phyloP scores from a whole-genome alignment of 148 eudicot genomes.

The Oxyria digyna region DNA sequence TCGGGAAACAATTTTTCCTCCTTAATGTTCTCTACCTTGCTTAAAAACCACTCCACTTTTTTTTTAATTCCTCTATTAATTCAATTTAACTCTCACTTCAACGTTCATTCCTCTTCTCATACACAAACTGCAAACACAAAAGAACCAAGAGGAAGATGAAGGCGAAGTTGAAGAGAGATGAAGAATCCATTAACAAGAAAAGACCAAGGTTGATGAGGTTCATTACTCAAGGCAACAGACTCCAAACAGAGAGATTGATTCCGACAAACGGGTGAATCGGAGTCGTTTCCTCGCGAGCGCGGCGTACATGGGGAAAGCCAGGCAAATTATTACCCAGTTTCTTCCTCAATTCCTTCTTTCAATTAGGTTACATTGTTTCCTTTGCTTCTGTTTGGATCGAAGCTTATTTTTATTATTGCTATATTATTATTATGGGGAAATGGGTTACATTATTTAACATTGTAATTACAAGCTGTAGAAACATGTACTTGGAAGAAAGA shows the following conservation, averaged over 20 bases:
- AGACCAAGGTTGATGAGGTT: not conserved
- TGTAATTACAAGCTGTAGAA: no score
- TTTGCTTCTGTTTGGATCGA: not conserved
- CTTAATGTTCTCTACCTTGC: no score
- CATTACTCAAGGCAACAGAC: not conserved
- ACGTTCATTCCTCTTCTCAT: not conserved
- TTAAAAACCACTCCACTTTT: no score
- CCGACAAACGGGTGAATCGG: not conserved
- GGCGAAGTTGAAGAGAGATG: not conserved
- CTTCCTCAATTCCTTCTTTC: not conserved
- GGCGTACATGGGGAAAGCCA: constrained; percentile 5
- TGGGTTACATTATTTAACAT: not conserved
- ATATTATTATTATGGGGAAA: not conserved
- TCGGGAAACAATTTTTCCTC: not conserved
- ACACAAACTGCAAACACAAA: not conserved
- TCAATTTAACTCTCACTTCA: not conserved
- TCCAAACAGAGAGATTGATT: not conserved
- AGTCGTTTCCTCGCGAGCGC: not conserved
- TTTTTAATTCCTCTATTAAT: not conserved
- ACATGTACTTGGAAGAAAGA: no score
- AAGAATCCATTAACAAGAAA: not conserved
- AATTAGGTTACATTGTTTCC: not conserved
- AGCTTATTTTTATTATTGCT: not conserved
- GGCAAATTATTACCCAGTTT: not conserved
- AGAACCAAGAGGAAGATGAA: not conserved